A percentile compares a stretch with the other conserved stretches of the same genome.
Conservation (phyloP, 2,329 filamentous ascomycete species). For the Raffaelea ambrosiae region DNA sequence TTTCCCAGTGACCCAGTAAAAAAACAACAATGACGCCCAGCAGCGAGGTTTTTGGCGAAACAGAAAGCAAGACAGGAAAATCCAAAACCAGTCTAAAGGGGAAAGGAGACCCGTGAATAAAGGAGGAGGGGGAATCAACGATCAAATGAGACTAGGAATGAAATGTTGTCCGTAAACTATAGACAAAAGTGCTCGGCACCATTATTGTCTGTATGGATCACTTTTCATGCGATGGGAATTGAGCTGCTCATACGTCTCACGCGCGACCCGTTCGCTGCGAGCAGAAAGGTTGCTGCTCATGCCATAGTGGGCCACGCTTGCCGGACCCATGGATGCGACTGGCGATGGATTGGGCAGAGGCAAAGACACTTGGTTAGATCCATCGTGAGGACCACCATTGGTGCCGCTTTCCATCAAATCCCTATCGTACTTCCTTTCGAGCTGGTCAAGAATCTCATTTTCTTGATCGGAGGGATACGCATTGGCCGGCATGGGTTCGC, state of each 20-base stretch:
- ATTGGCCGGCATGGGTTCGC: neutral
- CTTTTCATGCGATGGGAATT: neutral
- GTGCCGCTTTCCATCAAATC: neutral
- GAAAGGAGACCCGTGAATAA: no score
- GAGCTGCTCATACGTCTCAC: neutral
- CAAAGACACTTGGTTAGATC: neutral
- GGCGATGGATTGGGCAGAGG: neutral
- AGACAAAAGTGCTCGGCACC: neutral
- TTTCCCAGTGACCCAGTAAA: no score
- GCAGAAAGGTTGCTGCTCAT: no score
- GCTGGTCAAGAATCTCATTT: conserved; percentile 8
- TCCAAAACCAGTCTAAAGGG: no score
- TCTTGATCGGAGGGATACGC: conserved; percentile 9
- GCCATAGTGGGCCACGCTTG: no score
- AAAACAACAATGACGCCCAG: no score
- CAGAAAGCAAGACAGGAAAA: no score
- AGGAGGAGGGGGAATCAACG: neutral
- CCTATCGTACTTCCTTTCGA: conserved; percentile 13
- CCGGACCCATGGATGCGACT: no score
- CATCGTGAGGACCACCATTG: neutral
- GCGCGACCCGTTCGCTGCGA: neutral
- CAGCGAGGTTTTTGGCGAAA: no score
- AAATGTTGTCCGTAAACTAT: neutral
- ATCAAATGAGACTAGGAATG: neutral
- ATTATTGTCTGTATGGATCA: no score